phyloP scores from a whole-genome alignment of 306 rosid genomes.

The Trichosanthes truncata region DNA sequence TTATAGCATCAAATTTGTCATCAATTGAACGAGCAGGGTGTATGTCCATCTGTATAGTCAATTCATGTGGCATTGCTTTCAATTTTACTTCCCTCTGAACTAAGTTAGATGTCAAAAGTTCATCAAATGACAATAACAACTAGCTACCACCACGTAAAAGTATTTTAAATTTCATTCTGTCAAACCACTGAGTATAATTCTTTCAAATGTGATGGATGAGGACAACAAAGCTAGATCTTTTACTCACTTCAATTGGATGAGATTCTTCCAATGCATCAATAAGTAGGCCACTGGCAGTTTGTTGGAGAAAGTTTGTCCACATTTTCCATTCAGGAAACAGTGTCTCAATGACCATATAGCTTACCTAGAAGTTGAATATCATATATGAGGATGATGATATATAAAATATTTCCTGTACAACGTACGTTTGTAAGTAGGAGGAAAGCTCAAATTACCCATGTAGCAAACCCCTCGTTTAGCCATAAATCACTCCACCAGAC shows the following conservation, averaged over 20 bases:
- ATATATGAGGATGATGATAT: neutral
- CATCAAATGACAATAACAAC: neutral
- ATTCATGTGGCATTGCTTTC: neutral
- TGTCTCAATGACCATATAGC: slow-evolving; percentile 46
- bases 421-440: neutral
- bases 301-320: slow-evolving; percentile 46
- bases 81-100: neutral
- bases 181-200: neutral
- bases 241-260: slow-evolving; percentile 53
- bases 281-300: slow-evolving; percentile 27
- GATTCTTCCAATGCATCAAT: slow-evolving; percentile 49
- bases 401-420: neutral
- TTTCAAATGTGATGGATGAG: neutral
- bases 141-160: neutral
- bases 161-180: neutral
- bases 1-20: slow-evolving; percentile 42
- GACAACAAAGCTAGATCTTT: neutral
- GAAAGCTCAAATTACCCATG: slow-evolving; percentile 35
- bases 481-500: slow-evolving; percentile 72
- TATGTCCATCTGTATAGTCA: slow-evolving; percentile 39
- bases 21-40: slow-evolving; percentile 38
- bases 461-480: slow-evolving; percentile 69
- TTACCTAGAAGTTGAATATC: slow-evolving; percentile 31
- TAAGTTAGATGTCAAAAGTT: neutral
- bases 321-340: slow-evolving; percentile 62